phyloP scores from a whole-genome alignment of 129 eudicot genomes.

The Escallonia herrerae region DNA sequence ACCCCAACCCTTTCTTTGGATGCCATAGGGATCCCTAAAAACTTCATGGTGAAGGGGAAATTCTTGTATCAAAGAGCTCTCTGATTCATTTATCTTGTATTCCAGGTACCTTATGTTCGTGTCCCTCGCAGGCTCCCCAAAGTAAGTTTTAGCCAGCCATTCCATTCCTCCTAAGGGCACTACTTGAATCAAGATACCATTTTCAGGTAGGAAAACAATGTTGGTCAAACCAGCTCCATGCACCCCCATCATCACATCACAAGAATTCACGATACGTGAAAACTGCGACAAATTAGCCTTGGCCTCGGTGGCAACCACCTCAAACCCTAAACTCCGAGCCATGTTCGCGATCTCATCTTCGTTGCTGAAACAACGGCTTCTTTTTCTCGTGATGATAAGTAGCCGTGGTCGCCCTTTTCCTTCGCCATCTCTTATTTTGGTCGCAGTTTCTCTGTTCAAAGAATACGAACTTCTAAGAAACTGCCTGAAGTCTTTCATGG shows the following conservation, averaged over 20 bases:
- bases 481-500: constrained; percentile 36
- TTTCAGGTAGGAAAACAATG: constrained; percentile 59
- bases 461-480: constrained; percentile 49
- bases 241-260: constrained; percentile 79
- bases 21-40: constrained; percentile 31
- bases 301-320: constrained; percentile 39
- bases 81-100: constrained; percentile 38
- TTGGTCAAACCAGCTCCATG: constrained; percentile 93
- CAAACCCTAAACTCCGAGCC: constrained; percentile 41
- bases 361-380: constrained; percentile 39
- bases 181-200: constrained; percentile 57
- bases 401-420: constrained; percentile 35
- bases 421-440: not conserved
- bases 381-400: constrained; percentile 43
- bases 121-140: constrained; percentile 35
- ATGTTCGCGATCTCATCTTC: constrained; percentile 25
- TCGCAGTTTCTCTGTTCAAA: constrained; percentile 30
- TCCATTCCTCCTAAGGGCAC: constrained; percentile 54
- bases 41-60: constrained; percentile 42
- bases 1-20: constrained; percentile 40
- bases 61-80: constrained; percentile 49
- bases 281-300: constrained; percentile 9
- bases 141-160: constrained; percentile 33
- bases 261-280: constrained; percentile 50
- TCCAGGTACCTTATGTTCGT: constrained; percentile 60